Conservation (phyloP, 257 asterid species). For the Ocimum tenuiflorum region DNA sequence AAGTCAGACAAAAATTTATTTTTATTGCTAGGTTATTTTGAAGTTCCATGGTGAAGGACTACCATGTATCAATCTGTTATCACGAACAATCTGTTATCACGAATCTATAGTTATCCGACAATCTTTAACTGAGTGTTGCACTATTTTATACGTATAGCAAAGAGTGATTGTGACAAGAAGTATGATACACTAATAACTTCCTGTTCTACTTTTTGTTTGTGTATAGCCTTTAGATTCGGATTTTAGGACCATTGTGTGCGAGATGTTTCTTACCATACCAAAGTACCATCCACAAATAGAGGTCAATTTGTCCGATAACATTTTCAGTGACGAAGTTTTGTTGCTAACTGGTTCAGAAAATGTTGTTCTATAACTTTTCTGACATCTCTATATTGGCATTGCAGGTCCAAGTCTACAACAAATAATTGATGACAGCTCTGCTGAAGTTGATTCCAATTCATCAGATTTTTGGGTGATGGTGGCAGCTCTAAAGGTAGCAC, state of each 20-base stretch:
- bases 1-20: too few relatives aligned
- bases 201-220: not conserved
- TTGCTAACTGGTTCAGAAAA: not conserved
- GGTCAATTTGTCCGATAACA: not conserved
- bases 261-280: not conserved
- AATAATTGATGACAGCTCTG: conserved; percentile 55
- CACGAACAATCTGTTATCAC: too few relatives aligned
- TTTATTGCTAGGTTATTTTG: too few relatives aligned
- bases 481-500: conserved; percentile 77
- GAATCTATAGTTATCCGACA: too few relatives aligned
- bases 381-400: conserved; percentile 21
- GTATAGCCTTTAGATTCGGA: not conserved
- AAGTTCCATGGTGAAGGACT: too few relatives aligned
- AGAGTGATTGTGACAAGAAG: not conserved
- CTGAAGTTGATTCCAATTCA: conserved; percentile 69
- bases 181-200: not conserved
- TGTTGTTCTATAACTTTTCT: not conserved
- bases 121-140: too few relatives aligned
- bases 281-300: not conserved
- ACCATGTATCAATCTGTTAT: too few relatives aligned
- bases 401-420: conserved; percentile 62
- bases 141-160: not conserved
- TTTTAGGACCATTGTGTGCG: not conserved
- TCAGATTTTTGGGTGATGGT: conserved; percentile 93
- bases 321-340: not conserved